phyloP scores from a whole-genome alignment of 805 yeast species.

The Allodekkera sacchari region DNA sequence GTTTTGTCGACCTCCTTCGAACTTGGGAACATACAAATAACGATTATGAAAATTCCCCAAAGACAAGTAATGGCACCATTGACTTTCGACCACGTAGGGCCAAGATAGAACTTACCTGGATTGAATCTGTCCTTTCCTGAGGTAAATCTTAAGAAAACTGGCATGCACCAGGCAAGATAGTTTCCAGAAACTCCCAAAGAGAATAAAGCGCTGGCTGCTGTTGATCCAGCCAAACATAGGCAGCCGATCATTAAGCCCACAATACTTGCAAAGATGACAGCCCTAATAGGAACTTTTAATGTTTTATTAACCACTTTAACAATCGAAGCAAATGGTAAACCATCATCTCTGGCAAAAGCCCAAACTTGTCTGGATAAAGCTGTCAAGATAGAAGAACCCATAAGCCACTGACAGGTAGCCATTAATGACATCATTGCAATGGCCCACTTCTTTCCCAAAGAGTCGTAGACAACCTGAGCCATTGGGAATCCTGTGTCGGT shows the following conservation, averaged over 20 bases:
- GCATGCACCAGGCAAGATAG: conserved; percentile 52
- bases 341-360: conserved; percentile 71
- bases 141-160: conserved; percentile 43
- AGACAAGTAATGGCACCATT: conserved; percentile 37
- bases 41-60: conserved; percentile 43
- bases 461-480: conserved; percentile 53
- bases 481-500: conserved; percentile 49
- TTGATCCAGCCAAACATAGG: conserved; percentile 43
- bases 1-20: conserved; percentile 25
- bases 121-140: conserved; percentile 38
- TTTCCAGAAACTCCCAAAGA: conserved; percentile 52
- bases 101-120: conserved; percentile 60
- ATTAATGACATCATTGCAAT: conserved; percentile 51
- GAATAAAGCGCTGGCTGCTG: conserved; percentile 60
- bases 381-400: conserved; percentile 53
- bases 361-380: conserved; percentile 65
- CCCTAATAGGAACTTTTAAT: conserved; percentile 51
- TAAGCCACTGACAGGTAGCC: conserved; percentile 51
- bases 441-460: conserved; percentile 57
- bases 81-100: conserved; percentile 35
- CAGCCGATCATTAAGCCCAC: conserved; percentile 44
- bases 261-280: conserved; percentile 42
- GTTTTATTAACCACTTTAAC: conserved; percentile 47
- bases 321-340: conserved; percentile 50
- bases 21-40: conserved; percentile 54